Conservation (phyloP, 495 filamentous ascomycete genomes). For the Aspergillus incahuasiensis region DNA sequence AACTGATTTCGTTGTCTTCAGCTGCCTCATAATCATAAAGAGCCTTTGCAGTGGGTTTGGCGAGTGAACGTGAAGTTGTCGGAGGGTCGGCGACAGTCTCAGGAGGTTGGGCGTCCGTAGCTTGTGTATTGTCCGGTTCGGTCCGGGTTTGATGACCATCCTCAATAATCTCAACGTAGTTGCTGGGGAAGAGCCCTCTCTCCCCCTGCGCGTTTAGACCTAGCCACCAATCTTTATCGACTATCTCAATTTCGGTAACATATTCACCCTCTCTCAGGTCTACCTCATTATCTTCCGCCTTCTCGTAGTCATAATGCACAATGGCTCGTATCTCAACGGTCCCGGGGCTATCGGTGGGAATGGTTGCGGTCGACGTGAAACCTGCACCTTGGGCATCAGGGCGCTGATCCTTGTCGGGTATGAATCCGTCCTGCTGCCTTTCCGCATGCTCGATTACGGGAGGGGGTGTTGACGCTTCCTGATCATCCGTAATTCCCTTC, state of each 20-base stretch:
- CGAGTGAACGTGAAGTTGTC: constrained; percentile 13
- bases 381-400: constrained; percentile 61
- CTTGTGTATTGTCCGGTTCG: constrained; percentile 19
- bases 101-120: constrained; percentile 26
- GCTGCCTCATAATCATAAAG: constrained; percentile 96
- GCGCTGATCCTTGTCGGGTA: constrained; percentile 58
- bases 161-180: constrained; percentile 87
- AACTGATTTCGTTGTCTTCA: constrained; percentile 94
- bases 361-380: constrained; percentile 56
- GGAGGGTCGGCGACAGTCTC: constrained; percentile 11
- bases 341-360: constrained; percentile 27
- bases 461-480: constrained; percentile 46
- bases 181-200: constrained; percentile 87
- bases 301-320: constrained; percentile 93
- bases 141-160: constrained; percentile 34
- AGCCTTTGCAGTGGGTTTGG: constrained; percentile 68
- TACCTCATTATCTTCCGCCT: constrained; percentile 93
- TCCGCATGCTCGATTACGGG: constrained; percentile 52
- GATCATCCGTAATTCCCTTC: constrained; percentile 49
- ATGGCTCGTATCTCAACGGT: constrained; percentile 62
- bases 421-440: constrained; percentile 54
- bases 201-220: constrained; percentile 78
- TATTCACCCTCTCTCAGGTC: constrained; percentile 86
- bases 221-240: constrained; percentile 97
- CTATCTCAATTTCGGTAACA: constrained; percentile 95